Percentiles rank a stretch among this genome's conserved stretches.
Conservation (phyloP, 805 yeast species). For the Kodamaea kakaduensis region DNA sequence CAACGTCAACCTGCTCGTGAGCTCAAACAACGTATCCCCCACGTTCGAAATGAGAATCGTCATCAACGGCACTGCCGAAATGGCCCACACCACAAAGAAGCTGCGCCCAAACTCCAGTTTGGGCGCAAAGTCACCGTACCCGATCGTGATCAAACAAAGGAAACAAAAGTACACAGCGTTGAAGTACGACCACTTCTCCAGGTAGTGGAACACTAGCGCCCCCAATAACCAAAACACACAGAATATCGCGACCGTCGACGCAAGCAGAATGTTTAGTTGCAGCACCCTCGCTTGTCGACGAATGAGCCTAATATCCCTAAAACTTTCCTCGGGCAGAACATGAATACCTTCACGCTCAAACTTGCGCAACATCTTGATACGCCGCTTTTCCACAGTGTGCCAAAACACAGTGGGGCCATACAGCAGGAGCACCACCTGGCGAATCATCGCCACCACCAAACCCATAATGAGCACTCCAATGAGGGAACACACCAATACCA, state of each 20-base stretch:
- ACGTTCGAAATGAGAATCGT: constrained; percentile 70
- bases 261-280: constrained; percentile 39
- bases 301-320: constrained; percentile 52
- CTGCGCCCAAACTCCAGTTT: constrained; percentile 59
- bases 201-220: constrained; percentile 53
- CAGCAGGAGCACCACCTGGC: constrained; percentile 59
- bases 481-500: constrained; percentile 60
- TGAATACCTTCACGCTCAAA: constrained; percentile 14
- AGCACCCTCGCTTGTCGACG: constrained; percentile 36
- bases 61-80: constrained; percentile 84
- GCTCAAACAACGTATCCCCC: constrained; percentile 54
- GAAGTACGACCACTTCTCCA: constrained; percentile 73
- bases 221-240: constrained; percentile 69
- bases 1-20: constrained; percentile 17
- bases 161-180: constrained; percentile 72
- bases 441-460: constrained; percentile 63
- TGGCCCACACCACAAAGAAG: constrained; percentile 75
- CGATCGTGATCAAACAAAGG: constrained; percentile 73
- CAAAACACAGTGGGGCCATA: constrained; percentile 62
- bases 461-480: constrained; percentile 73
- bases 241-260: constrained; percentile 42
- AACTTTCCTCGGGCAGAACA: constrained; percentile 41
- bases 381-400: constrained; percentile 54
- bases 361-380: constrained; percentile 33
- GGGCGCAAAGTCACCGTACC: constrained; percentile 79